Base-by-base conservation (phyloP, 257 asterid species). In the Perilla frutescens region DNA sequence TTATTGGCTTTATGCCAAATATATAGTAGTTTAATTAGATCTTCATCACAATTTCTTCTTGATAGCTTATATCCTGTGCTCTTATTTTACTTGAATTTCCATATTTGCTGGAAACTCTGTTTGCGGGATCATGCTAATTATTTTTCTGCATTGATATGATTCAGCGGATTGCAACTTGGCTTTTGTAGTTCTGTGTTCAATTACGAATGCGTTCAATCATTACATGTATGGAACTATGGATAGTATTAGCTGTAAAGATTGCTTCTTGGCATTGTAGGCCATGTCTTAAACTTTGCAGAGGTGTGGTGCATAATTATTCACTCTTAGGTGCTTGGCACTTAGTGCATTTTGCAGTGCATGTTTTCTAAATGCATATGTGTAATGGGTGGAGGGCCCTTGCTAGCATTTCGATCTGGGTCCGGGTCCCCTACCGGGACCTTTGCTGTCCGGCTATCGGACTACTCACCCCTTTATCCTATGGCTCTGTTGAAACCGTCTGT, bases 1-100 rank as follows among this genome's bases (percentile, higher is more conserved):
- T 57, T 60, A 60, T 29, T 78, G 57, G 8, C 49, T 47, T 39
- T 62, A 63, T 72, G 62, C 74, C 72, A 37, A n/a, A 63, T 76
- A 58, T 71, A 43, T 61, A 41, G 70, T 69, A 73, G 76, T 76
- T 62, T 69, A 15, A 43, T 73, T 67, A 75, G 45, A 48, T 81
- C 53, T 49, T 73, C 12, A 41, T 73, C 49, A 50, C 32, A 8
- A 63, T 70, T 41, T 14, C 58, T 5, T 43, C 62, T 55, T 43
- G 26, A 20, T 56, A 36, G 5, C 26, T 20, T 47, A 8, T 43
- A 41, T 53, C 9, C 8, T 36, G 3, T 47, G 58, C 83, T 39
- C 70, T 8, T 34, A 15, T 75, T 71, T 2, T 8, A 57, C 40
- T 12, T 10, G 1, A 26, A 11, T 72, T 5, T 66, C 72, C 62